Evolutionary conservation across 106 monocot species (phyloP).

Genomic region (Chionographis japonica): DNA sequence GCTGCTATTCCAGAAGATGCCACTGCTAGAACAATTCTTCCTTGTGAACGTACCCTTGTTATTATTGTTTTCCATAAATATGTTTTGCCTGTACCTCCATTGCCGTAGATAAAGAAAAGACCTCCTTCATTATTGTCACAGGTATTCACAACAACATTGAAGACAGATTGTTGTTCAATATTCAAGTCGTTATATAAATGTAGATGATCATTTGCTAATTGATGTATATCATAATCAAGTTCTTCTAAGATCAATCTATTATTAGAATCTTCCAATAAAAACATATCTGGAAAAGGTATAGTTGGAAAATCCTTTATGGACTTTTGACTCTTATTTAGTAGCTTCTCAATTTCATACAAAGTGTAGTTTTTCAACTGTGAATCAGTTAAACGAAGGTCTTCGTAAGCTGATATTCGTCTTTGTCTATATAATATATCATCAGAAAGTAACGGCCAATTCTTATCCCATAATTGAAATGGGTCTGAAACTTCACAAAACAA

Average conservation of each 20-base stretch:
- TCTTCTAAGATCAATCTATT: background rate
- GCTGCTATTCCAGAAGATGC: background rate
- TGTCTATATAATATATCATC: background rate
- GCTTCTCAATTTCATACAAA: no score
- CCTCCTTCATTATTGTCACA: background rate
- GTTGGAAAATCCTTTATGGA: background rate
- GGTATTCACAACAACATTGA: no score
- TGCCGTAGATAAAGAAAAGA: background rate
- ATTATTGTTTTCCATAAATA: constrained; percentile 4
- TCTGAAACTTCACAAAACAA: background rate
- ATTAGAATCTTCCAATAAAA: background rate
- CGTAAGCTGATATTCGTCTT: background rate
- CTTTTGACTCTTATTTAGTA: no score
- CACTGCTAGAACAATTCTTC: background rate
- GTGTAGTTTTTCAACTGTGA: no score
- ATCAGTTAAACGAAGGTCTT: no score
- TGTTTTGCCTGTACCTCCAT: background rate
- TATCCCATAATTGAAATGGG: background rate
- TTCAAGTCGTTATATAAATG: no score
- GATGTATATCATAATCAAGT: background rate
- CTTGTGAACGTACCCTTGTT: background rate
- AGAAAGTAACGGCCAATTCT: background rate
- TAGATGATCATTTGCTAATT: no score
- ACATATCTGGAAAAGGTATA: background rate
- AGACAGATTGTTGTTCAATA: no score